phyloP scores from a whole-genome alignment of 108 stramenopile species.

The Cyclostephanos tholiformis region DNA sequence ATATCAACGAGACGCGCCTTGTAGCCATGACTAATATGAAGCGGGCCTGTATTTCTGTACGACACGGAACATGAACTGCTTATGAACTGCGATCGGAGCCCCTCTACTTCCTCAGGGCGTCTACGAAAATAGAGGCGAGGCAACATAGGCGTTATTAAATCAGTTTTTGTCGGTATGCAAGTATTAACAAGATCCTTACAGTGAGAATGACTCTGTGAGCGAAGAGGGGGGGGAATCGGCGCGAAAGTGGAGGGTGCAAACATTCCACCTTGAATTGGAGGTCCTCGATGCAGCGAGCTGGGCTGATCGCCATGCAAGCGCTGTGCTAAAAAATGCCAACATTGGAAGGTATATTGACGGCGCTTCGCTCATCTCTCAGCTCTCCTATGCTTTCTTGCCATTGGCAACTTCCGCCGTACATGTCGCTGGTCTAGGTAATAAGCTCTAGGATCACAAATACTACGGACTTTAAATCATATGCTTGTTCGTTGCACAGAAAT shows the following conservation, averaged over 20 bases:
- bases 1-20: constrained; percentile 68
- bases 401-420: not conserved
- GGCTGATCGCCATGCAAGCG: not conserved
- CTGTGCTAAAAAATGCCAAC: constrained; percentile 8
- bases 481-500: no score
- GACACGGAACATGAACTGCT: constrained; percentile 70
- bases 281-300: not conserved
- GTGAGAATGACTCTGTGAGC: constrained; percentile 6
- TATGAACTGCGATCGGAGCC: constrained; percentile 58
- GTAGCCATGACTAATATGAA: constrained; percentile 55
- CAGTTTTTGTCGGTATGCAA: not conserved
- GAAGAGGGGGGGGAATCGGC: constrained; percentile 9
- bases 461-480: no score
- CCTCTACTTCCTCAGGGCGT: constrained; percentile 57
- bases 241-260: not conserved
- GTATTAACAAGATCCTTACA: not conserved
- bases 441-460: no score
- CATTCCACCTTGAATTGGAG: not conserved
- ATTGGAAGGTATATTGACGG: not conserved
- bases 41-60: constrained; percentile 72
- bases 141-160: not conserved
- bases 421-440: not conserved
- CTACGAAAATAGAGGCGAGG: not conserved
- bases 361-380: not conserved
- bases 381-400: not conserved